Base-by-base conservation (phyloP, 441 rosid species). In the Sinapis alba region DNA sequence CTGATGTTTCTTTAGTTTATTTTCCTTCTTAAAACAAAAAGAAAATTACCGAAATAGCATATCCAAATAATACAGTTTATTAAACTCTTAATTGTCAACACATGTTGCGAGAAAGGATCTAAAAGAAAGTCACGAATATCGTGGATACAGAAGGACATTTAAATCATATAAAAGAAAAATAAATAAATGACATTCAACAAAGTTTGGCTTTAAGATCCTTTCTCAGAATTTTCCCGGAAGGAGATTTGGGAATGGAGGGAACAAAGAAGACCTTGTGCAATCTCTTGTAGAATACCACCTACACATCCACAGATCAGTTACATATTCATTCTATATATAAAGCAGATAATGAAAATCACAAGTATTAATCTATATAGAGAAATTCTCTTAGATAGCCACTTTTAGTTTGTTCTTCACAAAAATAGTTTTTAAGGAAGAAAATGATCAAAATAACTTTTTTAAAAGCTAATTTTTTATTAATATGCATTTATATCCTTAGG, bases 201-300 rank as follows among this genome's bases (percentile, higher is more conserved):
- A 92, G 79, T 85, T 84, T 94, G 56, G 95, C 92, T 83, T 83
- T 88, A 1, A 94, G 85, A 74, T 88, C 97, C 81, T 92, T 92
- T 80, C 98, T 88, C 65, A 94, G 71, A 58, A 94, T 94, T 86
- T 94, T 94, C 3, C 98, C 98, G 0, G 98, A 79, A 4, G 98
- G 94, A 69, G 97, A 89, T 83, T 88, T 94, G 0, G 98, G 98
- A 71, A 94, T 90, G 10, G 97, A 84, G 62, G 89, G 84, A 74
- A 88, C 87, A 72, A 94, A 94, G 74, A 81, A 72, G 26, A 94
- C 95, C 72, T 80, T 88, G 78, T 88, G 91, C 78, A 94, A 74
- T 85, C 81, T 87, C 89, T 94, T 94, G 84, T 94, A 94, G 78
- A 89, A 94, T 41, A 94, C 97, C 69, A 94, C 98, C 96, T 93